Evolutionary conservation across 2,329 filamentous ascomycete genomes (phyloP).

Genomic region (Chrysosporium keratinophilum): DNA sequence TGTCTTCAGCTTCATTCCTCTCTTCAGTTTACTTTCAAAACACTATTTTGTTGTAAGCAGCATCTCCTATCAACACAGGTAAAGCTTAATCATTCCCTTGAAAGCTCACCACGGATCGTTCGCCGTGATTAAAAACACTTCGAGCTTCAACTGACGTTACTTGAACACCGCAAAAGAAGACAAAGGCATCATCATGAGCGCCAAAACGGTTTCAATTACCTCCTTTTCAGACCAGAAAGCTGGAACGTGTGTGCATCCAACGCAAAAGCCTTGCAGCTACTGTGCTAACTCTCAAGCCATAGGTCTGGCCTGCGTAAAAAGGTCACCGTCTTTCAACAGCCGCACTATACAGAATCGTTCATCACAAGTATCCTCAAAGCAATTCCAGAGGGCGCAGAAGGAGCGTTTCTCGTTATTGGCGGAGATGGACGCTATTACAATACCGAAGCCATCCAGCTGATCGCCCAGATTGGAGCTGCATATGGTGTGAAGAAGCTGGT

Average conservation of each 20-base stretch:
- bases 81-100: neutral
- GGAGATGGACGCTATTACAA: constrained; percentile 97
- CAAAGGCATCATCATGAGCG: constrained; percentile 51
- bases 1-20: neutral
- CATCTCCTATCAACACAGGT: neutral
- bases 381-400: constrained; percentile 86
- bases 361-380: constrained; percentile 88
- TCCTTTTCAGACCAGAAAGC: constrained; percentile 96
- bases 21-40: neutral
- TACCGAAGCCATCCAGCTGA: constrained; percentile 89
- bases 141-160: neutral
- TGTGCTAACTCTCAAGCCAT: constrained; percentile 18
- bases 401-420: constrained; percentile 85
- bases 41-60: neutral
- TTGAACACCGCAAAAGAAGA: neutral
- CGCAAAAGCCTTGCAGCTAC: constrained; percentile 12
- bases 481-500: constrained; percentile 99
- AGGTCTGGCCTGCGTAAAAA: constrained; percentile 98
- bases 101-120: neutral
- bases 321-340: constrained; percentile 93
- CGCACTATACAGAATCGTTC: constrained; percentile 93
- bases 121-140: neutral
- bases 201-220: constrained; percentile 69
- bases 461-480: constrained; percentile 91
- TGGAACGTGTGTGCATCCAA: constrained; percentile 68